Conservation (phyloP, 176 grass and related monocot species). For the Oryza brachyantha region DNA sequence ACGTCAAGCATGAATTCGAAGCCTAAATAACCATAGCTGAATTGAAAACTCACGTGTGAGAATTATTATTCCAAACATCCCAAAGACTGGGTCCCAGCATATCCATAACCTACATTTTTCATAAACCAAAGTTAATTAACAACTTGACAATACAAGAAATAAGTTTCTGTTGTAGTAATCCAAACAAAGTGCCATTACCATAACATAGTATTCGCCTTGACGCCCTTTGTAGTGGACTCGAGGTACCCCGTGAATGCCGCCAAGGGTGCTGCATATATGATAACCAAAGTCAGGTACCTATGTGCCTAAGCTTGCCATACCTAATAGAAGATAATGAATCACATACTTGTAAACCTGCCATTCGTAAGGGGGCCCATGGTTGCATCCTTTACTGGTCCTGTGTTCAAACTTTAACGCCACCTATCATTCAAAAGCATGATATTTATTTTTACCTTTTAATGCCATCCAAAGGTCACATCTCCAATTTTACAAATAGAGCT, state of each 20-base stretch:
- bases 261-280: slow-evolving; percentile 47
- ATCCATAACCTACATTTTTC: slow-evolving; percentile 89
- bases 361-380: slow-evolving; percentile 86
- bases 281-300: slow-evolving; percentile 14
- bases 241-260: slow-evolving; percentile 89
- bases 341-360: slow-evolving; percentile 96
- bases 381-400: slow-evolving; percentile 90
- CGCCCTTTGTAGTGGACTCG: slow-evolving; percentile 94
- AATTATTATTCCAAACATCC: slow-evolving; percentile 94
- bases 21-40: slow-evolving; percentile 1
- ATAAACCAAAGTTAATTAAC: slow-evolving; percentile 36
- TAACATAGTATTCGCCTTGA: slow-evolving; percentile 94
- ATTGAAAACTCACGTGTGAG: slow-evolving; percentile 70
- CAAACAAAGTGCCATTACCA: slow-evolving; percentile 54
- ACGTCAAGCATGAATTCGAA: slow-evolving; percentile 30
- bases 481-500: background rate
- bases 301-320: slow-evolving; percentile 10
- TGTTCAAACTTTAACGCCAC: slow-evolving; percentile 98
- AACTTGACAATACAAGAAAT: slow-evolving; percentile 24
- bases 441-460: background rate
- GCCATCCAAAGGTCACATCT: background rate
- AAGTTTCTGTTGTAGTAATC: background rate
- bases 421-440: slow-evolving; percentile 35
- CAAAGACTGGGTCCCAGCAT: slow-evolving; percentile 94
- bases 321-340: slow-evolving; percentile 19